phyloP scores from a whole-genome alignment of 2,329 filamentous ascomycete genomes.

The Teratosphaeria gauchensis region DNA sequence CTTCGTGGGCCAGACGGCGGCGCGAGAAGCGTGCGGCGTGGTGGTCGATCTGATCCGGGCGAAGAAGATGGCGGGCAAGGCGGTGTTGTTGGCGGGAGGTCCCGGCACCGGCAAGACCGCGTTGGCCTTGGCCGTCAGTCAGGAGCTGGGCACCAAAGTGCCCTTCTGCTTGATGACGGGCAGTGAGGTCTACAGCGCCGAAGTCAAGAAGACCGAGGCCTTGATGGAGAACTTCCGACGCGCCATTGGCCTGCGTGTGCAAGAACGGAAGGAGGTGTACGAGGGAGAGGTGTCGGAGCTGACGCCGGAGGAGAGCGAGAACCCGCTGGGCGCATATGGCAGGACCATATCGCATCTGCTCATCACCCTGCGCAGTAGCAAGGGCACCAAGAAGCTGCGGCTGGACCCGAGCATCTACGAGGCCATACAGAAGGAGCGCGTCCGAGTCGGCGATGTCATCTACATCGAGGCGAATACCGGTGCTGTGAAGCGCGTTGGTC shows the following conservation, averaged over 20 bases:
- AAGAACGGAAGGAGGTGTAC: conserved; percentile 98
- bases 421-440: conserved; percentile 95
- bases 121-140: conserved; percentile 86
- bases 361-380: conserved; percentile 88
- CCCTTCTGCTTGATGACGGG: conserved; percentile 97
- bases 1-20: conserved; percentile 80
- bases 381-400: conserved; percentile 94
- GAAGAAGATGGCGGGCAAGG: conserved; percentile 95
- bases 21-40: conserved; percentile 91
- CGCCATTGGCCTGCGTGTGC: conserved; percentile 91
- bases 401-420: conserved; percentile 98
- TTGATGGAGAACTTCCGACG: conserved; percentile 98
- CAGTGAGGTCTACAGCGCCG: conserved; percentile 93
- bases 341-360: conserved; percentile 94
- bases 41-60: conserved; percentile 91
- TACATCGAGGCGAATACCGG: conserved; percentile 99
- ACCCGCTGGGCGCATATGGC: conserved; percentile 90
- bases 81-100: conserved; percentile 84
- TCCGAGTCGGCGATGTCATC: conserved; percentile 91
- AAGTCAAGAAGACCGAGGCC: conserved; percentile 99
- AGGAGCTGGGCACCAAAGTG: conserved; percentile 95
- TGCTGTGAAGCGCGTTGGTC: conserved; percentile 90
- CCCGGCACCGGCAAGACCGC: conserved; percentile 97
- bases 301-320: conserved; percentile 95
- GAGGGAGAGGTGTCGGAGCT: conserved; percentile 97